Conservation (phyloP, 805 yeast genomes). For the Saturnispora hagleri region DNA sequence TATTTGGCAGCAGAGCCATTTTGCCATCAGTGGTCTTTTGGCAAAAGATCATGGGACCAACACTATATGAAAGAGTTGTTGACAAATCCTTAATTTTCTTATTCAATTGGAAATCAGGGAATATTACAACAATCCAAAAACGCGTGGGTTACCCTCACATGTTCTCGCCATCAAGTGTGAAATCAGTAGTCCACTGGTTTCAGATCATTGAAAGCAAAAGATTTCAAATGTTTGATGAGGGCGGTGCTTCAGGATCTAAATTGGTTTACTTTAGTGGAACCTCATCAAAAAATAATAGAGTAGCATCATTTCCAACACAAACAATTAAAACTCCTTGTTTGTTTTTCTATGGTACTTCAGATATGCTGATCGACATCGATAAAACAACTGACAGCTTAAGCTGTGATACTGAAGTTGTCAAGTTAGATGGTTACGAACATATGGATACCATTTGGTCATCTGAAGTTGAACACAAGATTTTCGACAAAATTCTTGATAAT, state of each 20-base stretch:
- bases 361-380: slow-evolving; percentile 79
- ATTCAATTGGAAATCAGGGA: slow-evolving; percentile 40
- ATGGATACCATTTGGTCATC: slow-evolving; percentile 86
- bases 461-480: slow-evolving; percentile 43
- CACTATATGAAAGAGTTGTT: slow-evolving; percentile 36
- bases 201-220: slow-evolving; percentile 37
- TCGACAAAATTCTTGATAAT: slow-evolving; percentile 16
- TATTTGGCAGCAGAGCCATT: slow-evolving; percentile 68
- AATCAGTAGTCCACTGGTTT: slow-evolving; percentile 42
- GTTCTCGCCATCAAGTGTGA: slow-evolving; percentile 47
- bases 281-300: slow-evolving; percentile 33
- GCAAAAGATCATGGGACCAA: slow-evolving; percentile 44
- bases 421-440: slow-evolving; percentile 72
- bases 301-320: slow-evolving; percentile 52
- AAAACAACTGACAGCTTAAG: slow-evolving; percentile 68
- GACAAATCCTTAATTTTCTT: slow-evolving; percentile 37
- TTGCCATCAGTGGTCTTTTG: slow-evolving; percentile 64
- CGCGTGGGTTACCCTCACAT: slow-evolving; percentile 41
- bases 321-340: slow-evolving; percentile 68
- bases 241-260: slow-evolving; percentile 26
- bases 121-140: slow-evolving; percentile 37
- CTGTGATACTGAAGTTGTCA: slow-evolving; percentile 27
- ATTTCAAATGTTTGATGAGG: slow-evolving; percentile 48
- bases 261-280: slow-evolving; percentile 22
- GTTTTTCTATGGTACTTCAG: slow-evolving; percentile 69